Evolutionary conservation across 1,284 basidiomycete genomes (phyloP).

Genomic region (Trichosporon coremiiforme): DNA sequence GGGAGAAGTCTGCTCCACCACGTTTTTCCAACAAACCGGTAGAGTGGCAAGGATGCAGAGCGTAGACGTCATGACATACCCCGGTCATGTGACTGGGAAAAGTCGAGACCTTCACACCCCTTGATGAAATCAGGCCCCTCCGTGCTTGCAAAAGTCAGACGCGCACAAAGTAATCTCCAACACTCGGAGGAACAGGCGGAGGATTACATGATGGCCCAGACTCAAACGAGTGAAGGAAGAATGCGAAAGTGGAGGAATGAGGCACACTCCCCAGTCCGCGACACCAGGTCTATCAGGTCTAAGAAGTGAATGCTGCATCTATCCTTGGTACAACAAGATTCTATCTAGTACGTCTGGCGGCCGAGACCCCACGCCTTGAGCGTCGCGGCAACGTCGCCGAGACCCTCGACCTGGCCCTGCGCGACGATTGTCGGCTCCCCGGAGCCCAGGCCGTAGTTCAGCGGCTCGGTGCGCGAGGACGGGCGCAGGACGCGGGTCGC

Average conservation of each 20-base stretch:
- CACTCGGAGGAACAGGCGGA: no score
- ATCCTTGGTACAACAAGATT: constrained; percentile 14
- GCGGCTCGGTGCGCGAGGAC: constrained; percentile 32
- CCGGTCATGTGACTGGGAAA: neutral
- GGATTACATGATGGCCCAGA: no score
- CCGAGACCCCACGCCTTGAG: constrained; percentile 54
- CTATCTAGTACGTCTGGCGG: constrained; percentile 29
- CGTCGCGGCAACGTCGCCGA: constrained; percentile 52
- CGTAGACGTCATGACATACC: neutral
- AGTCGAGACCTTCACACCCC: neutral
- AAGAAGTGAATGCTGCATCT: constrained; percentile 18
- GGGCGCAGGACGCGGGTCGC: constrained; percentile 53
- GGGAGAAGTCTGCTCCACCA: neutral
- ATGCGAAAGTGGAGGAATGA: no score
- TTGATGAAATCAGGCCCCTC: no score
- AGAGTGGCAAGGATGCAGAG: neutral
- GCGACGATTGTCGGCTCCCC: constrained; percentile 59
- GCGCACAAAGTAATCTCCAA: no score
- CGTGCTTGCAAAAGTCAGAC: neutral
- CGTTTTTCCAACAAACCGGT: neutral
- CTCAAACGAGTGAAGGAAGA: no score
- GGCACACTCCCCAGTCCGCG: no score
- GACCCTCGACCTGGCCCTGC: constrained; percentile 50
- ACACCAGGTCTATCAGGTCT: neutral
- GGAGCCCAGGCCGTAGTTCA: constrained; percentile 54